Base-by-base conservation (phyloP, 2,329 filamentous ascomycete species). In the Aspergillus calidoustus region DNA sequence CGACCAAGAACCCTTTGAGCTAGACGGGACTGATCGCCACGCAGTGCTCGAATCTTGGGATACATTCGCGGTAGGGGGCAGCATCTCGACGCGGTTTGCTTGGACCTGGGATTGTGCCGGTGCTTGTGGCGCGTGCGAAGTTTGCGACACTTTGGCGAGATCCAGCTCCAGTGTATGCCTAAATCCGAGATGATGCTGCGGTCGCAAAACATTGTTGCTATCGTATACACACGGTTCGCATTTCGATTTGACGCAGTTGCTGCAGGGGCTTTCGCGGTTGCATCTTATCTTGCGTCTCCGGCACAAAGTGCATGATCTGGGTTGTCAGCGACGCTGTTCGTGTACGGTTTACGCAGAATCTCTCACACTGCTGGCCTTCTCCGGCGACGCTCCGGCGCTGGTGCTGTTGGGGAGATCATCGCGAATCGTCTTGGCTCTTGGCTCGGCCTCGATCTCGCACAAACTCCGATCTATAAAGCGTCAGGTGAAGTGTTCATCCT, bases 221-320 rank as follows among this genome's bases (percentile, higher is more conserved):
- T 66, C 62, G 28, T 67, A 72, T 6, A 61, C 41, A 19, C 68
- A 68, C 23, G 66, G 69, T 7, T 76, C 70, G 66, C 66, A 67
- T 28, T 66, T 69, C 0, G 68, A 66, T 6, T 83, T 82, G n/a
- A 83, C 62, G 68, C 87, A 89, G 61, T 87, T 86, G 62, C 78
- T 81, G 68, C 87, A 89, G 1, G 87, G 87, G 7, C 76, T 73
- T 61, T 83, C 82, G 53, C 85, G 83, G 68, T 89, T 84, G 69
- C 87, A 89, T 51, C 82, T 81, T 61, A 89, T 84, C 72, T 89
- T 90, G 46, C 86, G 84, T 59, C 76, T 81, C 48, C 87, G 80
- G 68, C 87, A 89, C 47, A 86, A 78, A 65, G 81, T 76, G 70
- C 86, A 88, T 1, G 86, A 81, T 17, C 81, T 86, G 52, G 50